These are phyloP conservation scores for Diplodia mutila DNA, from an alignment of 2,329 filamentous ascomycete genomes.

Conservation along the genomic window DNA sequence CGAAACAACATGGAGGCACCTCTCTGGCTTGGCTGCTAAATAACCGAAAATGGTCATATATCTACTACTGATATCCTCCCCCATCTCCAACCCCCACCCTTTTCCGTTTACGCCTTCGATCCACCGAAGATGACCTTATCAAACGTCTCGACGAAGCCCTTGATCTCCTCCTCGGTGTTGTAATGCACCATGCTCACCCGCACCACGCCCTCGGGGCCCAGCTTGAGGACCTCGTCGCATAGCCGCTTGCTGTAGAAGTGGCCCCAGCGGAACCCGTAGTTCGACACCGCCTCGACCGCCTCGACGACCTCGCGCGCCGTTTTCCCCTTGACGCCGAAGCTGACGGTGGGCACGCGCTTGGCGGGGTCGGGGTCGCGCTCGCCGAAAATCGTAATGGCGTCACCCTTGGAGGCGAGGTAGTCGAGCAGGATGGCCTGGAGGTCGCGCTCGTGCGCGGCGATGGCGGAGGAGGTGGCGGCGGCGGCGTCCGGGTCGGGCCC, in stretches of 20 bases:
- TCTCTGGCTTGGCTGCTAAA: not conserved
- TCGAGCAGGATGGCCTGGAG: constrained; percentile 63
- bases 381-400: constrained; percentile 62
- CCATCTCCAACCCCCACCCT: not conserved
- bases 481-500: constrained; percentile 38
- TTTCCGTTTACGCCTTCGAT: not conserved
- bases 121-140: constrained; percentile 50
- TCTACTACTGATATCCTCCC: not conserved
- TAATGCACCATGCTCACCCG: constrained; percentile 75
- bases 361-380: constrained; percentile 53
- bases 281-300: constrained; percentile 61
- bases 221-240: constrained; percentile 60
- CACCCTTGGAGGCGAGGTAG: constrained; percentile 58
- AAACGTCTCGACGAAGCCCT: constrained; percentile 56
- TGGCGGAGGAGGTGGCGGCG: constrained; percentile 52
- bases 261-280: constrained; percentile 68
- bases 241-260: constrained; percentile 70
- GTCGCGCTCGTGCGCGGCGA: constrained; percentile 62
- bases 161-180: constrained; percentile 67
- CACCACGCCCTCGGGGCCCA: constrained; percentile 66
- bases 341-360: constrained; percentile 67
- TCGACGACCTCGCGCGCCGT: constrained; percentile 64
- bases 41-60: not conserved
- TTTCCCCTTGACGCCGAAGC: constrained; percentile 64
- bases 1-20: not conserved